These are phyloP conservation scores for Trebouxia sp. DNA, from an alignment of 139 green algal species.

Conservation along the genomic window DNA sequence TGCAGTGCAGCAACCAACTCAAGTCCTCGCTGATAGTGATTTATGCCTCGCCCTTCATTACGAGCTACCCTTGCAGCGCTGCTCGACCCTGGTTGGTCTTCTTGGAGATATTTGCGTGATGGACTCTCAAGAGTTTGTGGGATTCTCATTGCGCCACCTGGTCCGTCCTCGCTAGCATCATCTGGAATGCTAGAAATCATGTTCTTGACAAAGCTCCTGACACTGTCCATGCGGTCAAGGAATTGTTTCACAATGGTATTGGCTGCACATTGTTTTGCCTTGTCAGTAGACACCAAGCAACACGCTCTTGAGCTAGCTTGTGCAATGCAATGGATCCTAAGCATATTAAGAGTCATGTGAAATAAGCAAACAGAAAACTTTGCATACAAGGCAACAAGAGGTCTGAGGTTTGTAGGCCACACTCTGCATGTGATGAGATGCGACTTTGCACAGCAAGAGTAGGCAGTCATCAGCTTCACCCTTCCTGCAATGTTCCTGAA, in stretches of 20 bases:
- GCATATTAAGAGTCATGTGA: too few relatives aligned
- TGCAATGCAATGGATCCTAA: constrained; percentile 4
- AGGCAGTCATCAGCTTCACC: constrained; percentile 20
- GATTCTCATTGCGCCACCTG: background rate
- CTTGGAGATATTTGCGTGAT: background rate
- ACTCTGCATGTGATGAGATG: background rate
- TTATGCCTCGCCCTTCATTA: background rate
- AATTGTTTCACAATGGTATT: constrained; percentile 19
- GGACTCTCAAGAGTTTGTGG: background rate
- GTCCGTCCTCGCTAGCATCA: constrained; percentile 9
- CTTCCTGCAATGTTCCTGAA: background rate
- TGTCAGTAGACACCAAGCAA: background rate
- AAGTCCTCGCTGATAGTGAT: background rate
- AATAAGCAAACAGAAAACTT: too few relatives aligned
- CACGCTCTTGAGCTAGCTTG: background rate
- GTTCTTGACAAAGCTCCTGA: background rate
- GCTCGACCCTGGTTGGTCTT: background rate
- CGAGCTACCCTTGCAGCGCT: background rate
- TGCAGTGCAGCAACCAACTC: background rate
- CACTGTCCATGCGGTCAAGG: constrained; percentile 2
- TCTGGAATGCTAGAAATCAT: constrained; percentile 17
- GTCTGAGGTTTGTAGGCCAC: background rate
- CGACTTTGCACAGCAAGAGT: background rate
- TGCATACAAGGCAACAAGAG: background rate
- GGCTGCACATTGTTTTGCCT: constrained; percentile 1